Evolutionary conservation across 2,329 filamentous ascomycete genomes (phyloP).

Genomic region (Fusarium agapanthi): DNA sequence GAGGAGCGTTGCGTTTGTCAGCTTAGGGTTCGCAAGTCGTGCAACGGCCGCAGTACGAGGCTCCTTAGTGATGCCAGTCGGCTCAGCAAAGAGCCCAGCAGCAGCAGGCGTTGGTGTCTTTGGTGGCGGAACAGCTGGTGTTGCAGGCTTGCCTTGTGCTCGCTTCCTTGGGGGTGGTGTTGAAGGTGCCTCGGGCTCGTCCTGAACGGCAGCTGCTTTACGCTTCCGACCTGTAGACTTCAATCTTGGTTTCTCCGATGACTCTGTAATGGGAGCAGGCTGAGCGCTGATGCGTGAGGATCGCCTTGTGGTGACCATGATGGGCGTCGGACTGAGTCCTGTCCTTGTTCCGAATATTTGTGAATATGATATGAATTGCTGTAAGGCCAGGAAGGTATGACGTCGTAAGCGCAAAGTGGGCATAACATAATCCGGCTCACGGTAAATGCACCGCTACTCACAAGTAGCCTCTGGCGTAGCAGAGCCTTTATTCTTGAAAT

Average conservation of each 20-base stretch:
- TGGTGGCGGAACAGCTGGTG: constrained; percentile 46
- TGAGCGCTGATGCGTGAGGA: constrained; percentile 53
- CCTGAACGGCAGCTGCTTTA: constrained; percentile 40
- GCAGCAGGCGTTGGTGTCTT: constrained; percentile 59
- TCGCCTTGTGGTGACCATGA: constrained; percentile 49
- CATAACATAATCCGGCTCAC: constrained; percentile 18
- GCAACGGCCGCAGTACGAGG: constrained; percentile 54
- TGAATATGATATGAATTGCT: constrained; percentile 15
- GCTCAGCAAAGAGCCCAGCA: constrained; percentile 50
- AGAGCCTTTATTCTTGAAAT: background rate
- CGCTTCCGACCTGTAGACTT: constrained; percentile 47
- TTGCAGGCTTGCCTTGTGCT: constrained; percentile 30
- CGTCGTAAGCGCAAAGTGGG: constrained; percentile 4
- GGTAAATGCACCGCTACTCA: background rate
- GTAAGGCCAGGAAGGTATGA: background rate
- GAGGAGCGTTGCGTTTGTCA: constrained; percentile 75
- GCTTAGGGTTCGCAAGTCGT: constrained; percentile 69
- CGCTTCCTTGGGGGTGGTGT: constrained; percentile 48
- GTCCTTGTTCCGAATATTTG: background rate
- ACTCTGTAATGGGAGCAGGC: constrained; percentile 18
- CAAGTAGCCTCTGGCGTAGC: background rate
- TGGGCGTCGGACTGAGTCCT: constrained; percentile 17
- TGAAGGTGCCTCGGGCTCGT: constrained; percentile 37
- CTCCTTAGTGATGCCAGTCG: constrained; percentile 47
- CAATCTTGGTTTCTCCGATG: constrained; percentile 32